Evolutionary conservation across 2,329 filamentous ascomycete genomes (phyloP).

Genomic region (Stromatinia cepivora): DNA sequence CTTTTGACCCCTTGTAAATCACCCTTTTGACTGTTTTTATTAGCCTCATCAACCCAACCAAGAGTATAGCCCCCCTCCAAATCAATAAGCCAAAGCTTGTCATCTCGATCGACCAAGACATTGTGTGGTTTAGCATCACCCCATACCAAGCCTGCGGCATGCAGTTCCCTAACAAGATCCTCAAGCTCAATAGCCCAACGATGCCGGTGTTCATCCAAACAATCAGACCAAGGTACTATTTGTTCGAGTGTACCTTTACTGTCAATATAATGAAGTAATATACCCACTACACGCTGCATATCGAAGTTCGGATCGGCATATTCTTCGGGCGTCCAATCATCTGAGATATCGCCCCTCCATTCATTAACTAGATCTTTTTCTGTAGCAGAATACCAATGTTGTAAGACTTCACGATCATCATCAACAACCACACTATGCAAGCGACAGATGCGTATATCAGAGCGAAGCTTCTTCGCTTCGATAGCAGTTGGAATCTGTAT

Average conservation of each 20-base stretch:
- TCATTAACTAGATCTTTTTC: background rate
- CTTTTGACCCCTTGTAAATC: constrained; percentile 4
- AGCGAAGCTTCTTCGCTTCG: background rate
- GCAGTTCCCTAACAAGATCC: background rate
- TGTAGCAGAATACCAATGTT: too few species aligned
- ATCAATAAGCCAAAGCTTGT: constrained; percentile 10
- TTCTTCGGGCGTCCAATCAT: too few species aligned
- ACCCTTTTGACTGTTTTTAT: background rate
- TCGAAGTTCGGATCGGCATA: too few species aligned
- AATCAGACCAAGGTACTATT: background rate
- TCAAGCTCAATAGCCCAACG: background rate
- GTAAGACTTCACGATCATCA: background rate
- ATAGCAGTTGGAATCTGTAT: background rate
- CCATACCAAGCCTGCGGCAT: too few species aligned
- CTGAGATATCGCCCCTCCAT: background rate
- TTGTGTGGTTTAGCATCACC: too few species aligned
- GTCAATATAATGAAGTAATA: background rate
- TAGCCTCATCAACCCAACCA: background rate
- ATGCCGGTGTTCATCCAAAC: background rate
- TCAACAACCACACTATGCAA: background rate
- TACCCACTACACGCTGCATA: background rate
- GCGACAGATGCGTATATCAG: background rate
- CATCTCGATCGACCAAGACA: background rate
- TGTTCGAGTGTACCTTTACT: background rate
- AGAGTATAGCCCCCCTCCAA: background rate